These are phyloP conservation scores for Geosmithia putterillii DNA, from an alignment of 2,329 filamentous ascomycete genomes.

Conservation along the genomic window DNA sequence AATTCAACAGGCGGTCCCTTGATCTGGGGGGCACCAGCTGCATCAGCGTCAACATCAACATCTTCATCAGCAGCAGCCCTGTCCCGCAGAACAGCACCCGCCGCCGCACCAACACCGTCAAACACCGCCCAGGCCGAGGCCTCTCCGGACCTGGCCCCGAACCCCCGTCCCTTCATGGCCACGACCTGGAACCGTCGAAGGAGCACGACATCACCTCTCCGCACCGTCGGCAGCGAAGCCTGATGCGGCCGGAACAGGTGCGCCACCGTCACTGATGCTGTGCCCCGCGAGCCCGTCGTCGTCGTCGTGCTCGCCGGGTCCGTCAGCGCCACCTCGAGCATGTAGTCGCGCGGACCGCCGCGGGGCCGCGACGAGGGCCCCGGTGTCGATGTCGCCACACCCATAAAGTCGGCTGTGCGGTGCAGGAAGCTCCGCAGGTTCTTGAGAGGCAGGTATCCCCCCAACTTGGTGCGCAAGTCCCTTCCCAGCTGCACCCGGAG, in stretches of 20 bases:
- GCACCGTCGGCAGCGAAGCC: constrained; percentile 40
- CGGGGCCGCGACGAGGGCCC: constrained; percentile 41
- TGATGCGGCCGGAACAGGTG: constrained; percentile 47
- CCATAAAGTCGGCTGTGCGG: constrained; percentile 40
- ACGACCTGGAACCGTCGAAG: constrained; percentile 43
- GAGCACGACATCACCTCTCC: constrained; percentile 44
- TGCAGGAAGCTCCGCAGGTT: constrained; percentile 35
- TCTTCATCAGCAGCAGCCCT: too few species aligned
- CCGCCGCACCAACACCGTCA: constrained; percentile 15
- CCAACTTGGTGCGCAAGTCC: constrained; percentile 33
- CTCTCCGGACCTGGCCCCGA: constrained; percentile 41
- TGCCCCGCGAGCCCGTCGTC: too few species aligned
- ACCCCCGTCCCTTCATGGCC: constrained; percentile 40
- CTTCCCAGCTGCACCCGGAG: constrained; percentile 33
- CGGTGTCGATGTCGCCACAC: constrained; percentile 38
- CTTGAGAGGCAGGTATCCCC: constrained; percentile 40
- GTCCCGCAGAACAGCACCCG: too few species aligned
- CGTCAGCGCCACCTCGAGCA: constrained; percentile 43
- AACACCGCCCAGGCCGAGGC: constrained; percentile 51
- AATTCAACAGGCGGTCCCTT: constrained; percentile 48
- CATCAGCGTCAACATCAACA: constrained; percentile 12
- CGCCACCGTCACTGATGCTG: constrained; percentile 43
- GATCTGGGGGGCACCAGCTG: constrained; percentile 36
- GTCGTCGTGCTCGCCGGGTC: constrained; percentile 43
- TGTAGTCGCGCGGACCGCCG: constrained; percentile 44